Base-by-base conservation (phyloP, 306 rosid species). In the Abrus precatorius region DNA sequence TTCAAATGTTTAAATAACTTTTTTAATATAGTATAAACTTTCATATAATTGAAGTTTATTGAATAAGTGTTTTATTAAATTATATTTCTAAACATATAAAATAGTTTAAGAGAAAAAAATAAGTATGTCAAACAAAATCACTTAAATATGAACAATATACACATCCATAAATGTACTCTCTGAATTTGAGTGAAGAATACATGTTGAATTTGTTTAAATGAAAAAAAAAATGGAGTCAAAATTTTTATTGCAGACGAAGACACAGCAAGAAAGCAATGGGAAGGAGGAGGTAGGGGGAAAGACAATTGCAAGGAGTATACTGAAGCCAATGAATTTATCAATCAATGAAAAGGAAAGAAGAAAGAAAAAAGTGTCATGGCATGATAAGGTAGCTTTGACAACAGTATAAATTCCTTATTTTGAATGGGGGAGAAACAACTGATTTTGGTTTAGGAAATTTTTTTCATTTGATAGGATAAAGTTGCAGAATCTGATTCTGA, bases 281-380 rank as follows among this genome's bases (percentile, higher is more conserved):
- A 60, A 11, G 36, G 71, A 83, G 69, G 56, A 78, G 68, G 61
- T 48, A 55, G 54, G 14, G 68, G 14, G 7, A 66, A 88, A 82
- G 74, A 71, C 75, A 38, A 36, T 5, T 20, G 20, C 20, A 20
- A 20, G 20, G 2, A 62, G 72, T 60, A 34, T 76, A 57, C 50
- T 49, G 73, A 75, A 90, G 79, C 78, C 84, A 29, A 67, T 78
- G 80, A 72, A 67, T 54, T 8, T 81, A 48, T 66, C 64, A 20
- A 56, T 41, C 55, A 74, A 47, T 2, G 66, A 57, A 55, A 78
- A 75, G 36, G 76, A 41, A 33, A 79, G 50, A 4, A 84, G 77
- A 67, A 86, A 90, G 76, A 82, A 70, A 87, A 86, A 86, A 72
- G 68, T 75, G 10, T 41, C 81, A 8, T 71, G 80, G 76, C 83